Base-by-base conservation (phyloP, 768 basidiomycete species). In the Podaxis carcinomalis region DNA sequence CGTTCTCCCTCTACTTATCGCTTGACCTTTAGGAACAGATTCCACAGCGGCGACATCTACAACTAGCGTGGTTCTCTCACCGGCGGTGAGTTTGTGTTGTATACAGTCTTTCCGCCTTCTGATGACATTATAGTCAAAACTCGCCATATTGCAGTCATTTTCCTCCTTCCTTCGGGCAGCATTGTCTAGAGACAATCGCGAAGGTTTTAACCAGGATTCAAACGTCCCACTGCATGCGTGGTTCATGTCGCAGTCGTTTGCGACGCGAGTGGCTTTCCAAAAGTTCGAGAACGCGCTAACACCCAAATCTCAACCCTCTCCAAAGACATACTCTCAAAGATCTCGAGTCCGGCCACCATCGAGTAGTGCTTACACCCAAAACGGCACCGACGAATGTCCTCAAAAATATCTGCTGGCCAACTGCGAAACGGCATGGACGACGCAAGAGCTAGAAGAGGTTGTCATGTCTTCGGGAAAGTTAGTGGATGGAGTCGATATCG, bases 141-240 rank as follows among this genome's bases (percentile, higher is more conserved):
- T 90, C 56, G 79, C 87, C n/a, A 83, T 93, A 9, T 73, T 93
- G 61, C 80, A 77, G 59, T 93, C 93, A 1, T 74, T 95, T 40
- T 78, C 86, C 13, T 78, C 77, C 2, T 94, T 94, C 70, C 78
- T 95, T 35, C 59, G 28, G 10, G 53, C 52, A 14, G 59, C 46
- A 16, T 49, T 61, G 25, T 47, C 53, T 2, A 40, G 13, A 14
- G 16, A 37, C 21, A 27, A 19, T 11, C 39, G 21, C 13, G 47
- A 23, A 21, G 28, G 23, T 13, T 39, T 25, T 9, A 40, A 1
- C 1, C 44, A 25, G 25, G 35, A 46, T 49, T 40, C 46, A 9
- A 19, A 49, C 14, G 16, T 19, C 40, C 28, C 59, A 11, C 70
- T 81, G 19, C 75, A 81, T 52, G 79, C 84, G 1, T 89, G 88